Conservation (phyloP, 345 rosid genomes). For the Leavenworthia alabamica region DNA sequence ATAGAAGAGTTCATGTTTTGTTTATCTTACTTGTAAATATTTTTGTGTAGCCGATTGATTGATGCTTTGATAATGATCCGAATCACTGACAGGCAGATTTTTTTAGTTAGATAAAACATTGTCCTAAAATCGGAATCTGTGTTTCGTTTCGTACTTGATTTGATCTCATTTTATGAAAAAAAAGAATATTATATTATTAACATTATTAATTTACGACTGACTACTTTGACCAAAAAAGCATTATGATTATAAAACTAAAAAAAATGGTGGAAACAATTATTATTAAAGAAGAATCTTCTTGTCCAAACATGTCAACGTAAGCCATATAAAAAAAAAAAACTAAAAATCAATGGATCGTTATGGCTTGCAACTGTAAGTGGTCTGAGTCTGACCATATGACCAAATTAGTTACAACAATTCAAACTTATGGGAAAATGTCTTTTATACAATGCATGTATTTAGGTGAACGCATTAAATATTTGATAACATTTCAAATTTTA, state of each 20-base stretch:
- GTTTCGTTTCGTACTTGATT: constrained; percentile 19
- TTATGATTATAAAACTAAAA: background rate
- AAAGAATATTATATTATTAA: background rate
- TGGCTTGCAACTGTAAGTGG: constrained; percentile 14
- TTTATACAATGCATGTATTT: background rate
- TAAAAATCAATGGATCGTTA: constrained; percentile 3
- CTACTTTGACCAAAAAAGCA: too few species aligned
- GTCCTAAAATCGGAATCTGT: constrained; percentile 1
- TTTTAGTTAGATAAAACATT: constrained; percentile 1
- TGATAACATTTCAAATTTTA: background rate
- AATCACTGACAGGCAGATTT: constrained; percentile 22
- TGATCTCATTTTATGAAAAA: background rate
- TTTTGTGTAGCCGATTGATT: constrained; percentile 12
- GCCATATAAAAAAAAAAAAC: constrained; percentile 5
- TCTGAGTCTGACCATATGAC: constrained; percentile 21
- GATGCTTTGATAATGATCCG: constrained; percentile 12
- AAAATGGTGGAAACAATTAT: background rate
- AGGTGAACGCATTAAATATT: constrained; percentile 8
- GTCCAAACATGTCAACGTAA: constrained; percentile 13
- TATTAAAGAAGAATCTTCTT: constrained; percentile 1
- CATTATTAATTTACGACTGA: too few species aligned
- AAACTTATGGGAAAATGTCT: background rate
- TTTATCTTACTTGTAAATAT: background rate
- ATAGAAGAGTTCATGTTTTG: constrained; percentile 14
- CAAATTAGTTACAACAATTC: constrained; percentile 11